A percentile compares a stretch with the other conserved stretches of the same genome.
phyloP scores from a whole-genome alignment of 2,329 filamentous ascomycete genomes.

The Penicillium sp. region DNA sequence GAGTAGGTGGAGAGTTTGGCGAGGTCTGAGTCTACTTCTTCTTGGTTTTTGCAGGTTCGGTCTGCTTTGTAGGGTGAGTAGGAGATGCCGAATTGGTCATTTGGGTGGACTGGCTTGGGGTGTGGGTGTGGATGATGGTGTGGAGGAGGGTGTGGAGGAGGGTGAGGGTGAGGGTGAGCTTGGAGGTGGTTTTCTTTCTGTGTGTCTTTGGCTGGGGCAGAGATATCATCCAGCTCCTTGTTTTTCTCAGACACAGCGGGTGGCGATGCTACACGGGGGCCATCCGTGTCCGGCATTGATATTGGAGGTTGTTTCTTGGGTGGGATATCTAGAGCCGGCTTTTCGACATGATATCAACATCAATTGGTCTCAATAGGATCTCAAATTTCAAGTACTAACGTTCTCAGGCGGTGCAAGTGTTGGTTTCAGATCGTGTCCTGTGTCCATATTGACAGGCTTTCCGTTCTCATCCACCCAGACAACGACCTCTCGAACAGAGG shows the following conservation, averaged over 20 bases:
- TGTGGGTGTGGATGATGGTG: not conserved
- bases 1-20: constrained; percentile 55
- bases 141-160: constrained; percentile 1
- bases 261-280: not conserved
- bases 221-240: not conserved
- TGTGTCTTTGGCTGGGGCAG: not conserved
- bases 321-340: not conserved
- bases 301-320: not conserved
- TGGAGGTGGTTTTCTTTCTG: not conserved
- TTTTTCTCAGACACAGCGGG: not conserved
- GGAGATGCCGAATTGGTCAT: constrained; percentile 47
- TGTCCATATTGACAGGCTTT: constrained; percentile 44
- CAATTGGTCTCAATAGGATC: not conserved
- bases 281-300: constrained; percentile 1
- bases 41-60: constrained; percentile 62
- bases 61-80: constrained; percentile 58
- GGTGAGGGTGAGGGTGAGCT: constrained; percentile 31
- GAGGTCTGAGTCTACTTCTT: constrained; percentile 64
- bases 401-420: constrained; percentile 11
- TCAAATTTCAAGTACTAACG: constrained; percentile 16
- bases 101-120: constrained; percentile 3
- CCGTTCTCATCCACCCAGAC: constrained; percentile 60
- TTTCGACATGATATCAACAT: not conserved
- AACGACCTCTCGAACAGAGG: constrained; percentile 49
- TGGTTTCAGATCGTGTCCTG: constrained; percentile 26